These are phyloP conservation scores for Fagus sylvatica DNA, from an alignment of 306 rosid species.

Conservation along the genomic window DNA sequence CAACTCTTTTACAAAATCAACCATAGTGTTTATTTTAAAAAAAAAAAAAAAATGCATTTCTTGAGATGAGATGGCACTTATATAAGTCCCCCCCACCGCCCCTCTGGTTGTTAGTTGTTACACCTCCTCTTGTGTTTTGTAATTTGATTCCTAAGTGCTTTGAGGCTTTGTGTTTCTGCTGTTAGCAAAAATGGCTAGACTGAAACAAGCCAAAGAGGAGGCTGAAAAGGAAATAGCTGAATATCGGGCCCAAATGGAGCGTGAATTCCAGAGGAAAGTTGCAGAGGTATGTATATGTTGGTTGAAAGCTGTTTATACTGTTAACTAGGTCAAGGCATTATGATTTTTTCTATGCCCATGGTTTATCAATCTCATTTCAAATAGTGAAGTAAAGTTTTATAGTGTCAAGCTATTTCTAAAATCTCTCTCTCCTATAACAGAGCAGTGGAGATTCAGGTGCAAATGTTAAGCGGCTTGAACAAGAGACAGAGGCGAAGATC, in stretches of 20 bases:
- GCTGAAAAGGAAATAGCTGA: conserved; percentile 83
- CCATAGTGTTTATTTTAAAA: background rate
- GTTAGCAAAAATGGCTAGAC: conserved; percentile 80
- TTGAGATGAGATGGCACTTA: background rate
- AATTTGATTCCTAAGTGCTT: conserved; percentile 17
- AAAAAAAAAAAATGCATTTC: background rate
- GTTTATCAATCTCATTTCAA: background rate
- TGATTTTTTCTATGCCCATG: background rate
- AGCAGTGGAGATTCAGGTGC: conserved; percentile 97
- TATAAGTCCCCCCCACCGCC: background rate
- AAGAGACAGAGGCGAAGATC: conserved; percentile 73
- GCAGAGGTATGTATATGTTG: conserved; percentile 49
- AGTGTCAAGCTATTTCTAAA: background rate
- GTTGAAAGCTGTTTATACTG: background rate
- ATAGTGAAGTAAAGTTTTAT: background rate
- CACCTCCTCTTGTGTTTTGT: background rate
- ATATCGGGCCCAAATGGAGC: conserved; percentile 78
- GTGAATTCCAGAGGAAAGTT: conserved; percentile 76
- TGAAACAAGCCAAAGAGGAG: conserved; percentile 96
- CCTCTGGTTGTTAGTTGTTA: conserved; percentile 1
- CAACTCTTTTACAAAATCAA: background rate
- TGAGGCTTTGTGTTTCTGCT: conserved; percentile 15
- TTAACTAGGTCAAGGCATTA: conserved; percentile 1
- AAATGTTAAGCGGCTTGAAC: conserved; percentile 88
- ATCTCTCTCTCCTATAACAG: conserved; percentile 33